These are phyloP conservation scores for Globisporangium carolinianum DNA, from an alignment of 352 stramenopile genomes.

Conservation along the genomic window DNA sequence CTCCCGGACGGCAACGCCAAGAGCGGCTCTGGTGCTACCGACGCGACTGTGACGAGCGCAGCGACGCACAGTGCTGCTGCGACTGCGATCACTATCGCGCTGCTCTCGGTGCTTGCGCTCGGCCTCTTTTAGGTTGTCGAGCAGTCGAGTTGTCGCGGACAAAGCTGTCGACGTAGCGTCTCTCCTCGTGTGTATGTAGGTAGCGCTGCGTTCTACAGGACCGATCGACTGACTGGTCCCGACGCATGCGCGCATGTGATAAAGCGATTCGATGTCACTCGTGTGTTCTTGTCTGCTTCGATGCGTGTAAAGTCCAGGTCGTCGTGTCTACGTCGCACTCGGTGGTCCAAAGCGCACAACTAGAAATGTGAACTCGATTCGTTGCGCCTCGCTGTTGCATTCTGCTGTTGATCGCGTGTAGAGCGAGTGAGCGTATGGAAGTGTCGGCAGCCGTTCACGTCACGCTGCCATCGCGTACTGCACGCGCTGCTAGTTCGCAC, in stretches of 20 bases:
- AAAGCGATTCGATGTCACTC: too few relatives aligned
- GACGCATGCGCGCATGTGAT: not conserved
- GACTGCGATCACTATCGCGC: not conserved
- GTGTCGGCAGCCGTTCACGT: too few relatives aligned
- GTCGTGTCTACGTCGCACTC: too few relatives aligned
- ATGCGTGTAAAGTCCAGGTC: too few relatives aligned
- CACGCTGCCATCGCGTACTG: not conserved
- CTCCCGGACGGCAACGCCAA: constrained; percentile 12
- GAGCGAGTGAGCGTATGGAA: too few relatives aligned
- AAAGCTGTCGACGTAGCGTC: not conserved
- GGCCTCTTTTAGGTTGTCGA: not conserved
- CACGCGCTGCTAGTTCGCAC: not conserved
- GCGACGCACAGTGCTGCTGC: not conserved
- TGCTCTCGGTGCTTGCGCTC: not conserved
- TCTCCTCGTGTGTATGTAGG: not conserved
- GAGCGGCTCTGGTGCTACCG: constrained; percentile 12
- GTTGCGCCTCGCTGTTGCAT: too few relatives aligned
- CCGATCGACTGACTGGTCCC: not conserved
- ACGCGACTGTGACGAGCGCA: constrained; percentile 1
- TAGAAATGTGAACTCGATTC: too few relatives aligned
- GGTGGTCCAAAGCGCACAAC: too few relatives aligned
- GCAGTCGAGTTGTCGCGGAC: too few relatives aligned
- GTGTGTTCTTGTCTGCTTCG: too few relatives aligned
- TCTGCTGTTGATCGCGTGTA: too few relatives aligned
- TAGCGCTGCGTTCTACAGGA: not conserved